Evolutionary conservation across 768 basidiomycete genomes (phyloP), one percentile per base, ranked within the genome.

Genomic region (Hortiboletus campestris): DNA sequence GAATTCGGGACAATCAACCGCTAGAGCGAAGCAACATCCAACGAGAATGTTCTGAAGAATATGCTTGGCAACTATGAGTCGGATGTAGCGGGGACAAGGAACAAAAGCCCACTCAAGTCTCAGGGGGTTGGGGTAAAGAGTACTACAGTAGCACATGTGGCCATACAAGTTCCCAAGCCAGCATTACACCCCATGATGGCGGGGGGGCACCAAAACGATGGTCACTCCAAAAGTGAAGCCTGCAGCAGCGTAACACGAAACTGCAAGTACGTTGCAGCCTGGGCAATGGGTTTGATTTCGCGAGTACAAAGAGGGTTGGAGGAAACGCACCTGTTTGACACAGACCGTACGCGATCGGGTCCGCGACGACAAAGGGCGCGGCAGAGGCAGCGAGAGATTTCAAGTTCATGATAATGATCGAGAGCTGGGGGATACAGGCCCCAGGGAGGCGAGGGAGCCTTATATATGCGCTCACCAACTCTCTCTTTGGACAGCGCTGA

Each of bases 351-450:
- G 57, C 56, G 6, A 71, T 14, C 0, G 55, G 61, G 0, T 70
- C 66, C 0, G 66, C 69, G 0, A 53, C 43, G 10, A 38, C 49
- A 2, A 58, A 32, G 1, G 68, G 64, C 0, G 43, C 58, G 0
- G 43, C 56, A 2, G 60, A 52, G 19, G 58, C 56, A 20, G 41
- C 38, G 32, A 67, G 46, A 0, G 57, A 58, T 41, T 65, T 67
- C n/a, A 67, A 32, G 48, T 71, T 72, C 69, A 67, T 72, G 5
- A 29, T 56, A n/a, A n/a, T n/a, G n/a, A n/a, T n/a, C n/a, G n/a
- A n/a, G 34, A 6, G 6, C 9, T 22, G 12, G 11, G 22, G 29
- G 32, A 1, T 11, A 4, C 11, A 29, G 29, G 11, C n/a, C n/a
- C n/a, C n/a, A n/a, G n/a, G n/a, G n/a, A 29, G 7, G 36, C 4